Evolutionary conservation across 2,329 filamentous ascomycete genomes (phyloP).

Genomic region (Macrophomina pseudophaseolina): DNA sequence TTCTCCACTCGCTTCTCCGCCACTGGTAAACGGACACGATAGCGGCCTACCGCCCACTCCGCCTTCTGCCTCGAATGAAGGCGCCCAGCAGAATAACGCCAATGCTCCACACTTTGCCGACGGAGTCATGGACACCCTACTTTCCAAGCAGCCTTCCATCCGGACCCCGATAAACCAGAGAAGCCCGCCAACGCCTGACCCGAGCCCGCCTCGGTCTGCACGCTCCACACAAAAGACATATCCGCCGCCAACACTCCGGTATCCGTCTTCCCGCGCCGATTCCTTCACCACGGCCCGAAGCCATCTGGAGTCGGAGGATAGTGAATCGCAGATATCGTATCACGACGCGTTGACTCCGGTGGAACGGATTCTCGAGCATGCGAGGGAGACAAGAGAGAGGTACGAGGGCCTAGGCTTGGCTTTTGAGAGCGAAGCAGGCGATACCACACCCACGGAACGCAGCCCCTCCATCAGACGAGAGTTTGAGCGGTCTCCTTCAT

Average conservation of each 20-base stretch:
- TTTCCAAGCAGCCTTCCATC: constrained; percentile 45
- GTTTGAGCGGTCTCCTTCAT: neutral
- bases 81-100: constrained; percentile 32
- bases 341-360: constrained; percentile 37
- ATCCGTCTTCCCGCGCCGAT: constrained; percentile 51
- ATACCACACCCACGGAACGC: constrained; percentile 40
- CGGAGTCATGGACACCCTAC: constrained; percentile 45
- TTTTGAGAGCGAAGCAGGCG: constrained; percentile 40
- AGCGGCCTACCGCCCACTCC: constrained; percentile 53
- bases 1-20: constrained; percentile 32
- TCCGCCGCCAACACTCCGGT: constrained; percentile 34
- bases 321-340: constrained; percentile 37
- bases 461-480: constrained; percentile 3
- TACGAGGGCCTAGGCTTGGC: constrained; percentile 43
- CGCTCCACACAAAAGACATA: constrained; percentile 23
- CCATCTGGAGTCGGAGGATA: constrained; percentile 42
- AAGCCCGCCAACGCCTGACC: constrained; percentile 46
- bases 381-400: constrained; percentile 27
- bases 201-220: constrained; percentile 41
- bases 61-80: constrained; percentile 46
- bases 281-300: constrained; percentile 55
- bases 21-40: constrained; percentile 36
- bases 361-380: constrained; percentile 27
- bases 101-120: constrained; percentile 45
- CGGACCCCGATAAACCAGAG: constrained; percentile 50